Base-by-base conservation (phyloP, 2,329 filamentous ascomycete genomes). In the Epichloe brachyelytri region DNA sequence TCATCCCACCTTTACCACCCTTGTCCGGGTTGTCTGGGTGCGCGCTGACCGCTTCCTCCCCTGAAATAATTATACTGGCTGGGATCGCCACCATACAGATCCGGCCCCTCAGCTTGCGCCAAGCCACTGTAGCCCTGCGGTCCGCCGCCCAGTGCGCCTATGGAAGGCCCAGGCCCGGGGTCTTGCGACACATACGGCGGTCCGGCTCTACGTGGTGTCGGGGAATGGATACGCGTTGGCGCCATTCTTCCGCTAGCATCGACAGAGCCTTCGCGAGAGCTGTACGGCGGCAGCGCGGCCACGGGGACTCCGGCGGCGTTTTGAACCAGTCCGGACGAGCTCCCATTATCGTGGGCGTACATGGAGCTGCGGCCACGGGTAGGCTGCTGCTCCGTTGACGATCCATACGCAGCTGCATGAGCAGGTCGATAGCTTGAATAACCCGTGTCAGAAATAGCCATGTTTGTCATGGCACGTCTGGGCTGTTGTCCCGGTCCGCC, bases 41-140 rank as follows among this genome's bases (percentile, higher is more conserved):
- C 38, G 59, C 51, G 48, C 59, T 48, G 51, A 57, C 57, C 26
- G 30, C 40, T 56, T 19, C 62, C 66, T 4, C 70, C 67, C 30
- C 78, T 70, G 62, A 80, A 80, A 57, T 80, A 80, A 60, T 80
- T 77, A 56, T 80, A 80, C 53, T 72, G 69, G 57, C 69, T 63
- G 8, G 76, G 74, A 41, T 77, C 74, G 61, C 62, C 15, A 59
- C 55, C 49, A n/a, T 53, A 49, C 5, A 59, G 51, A 20, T 67
- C 61, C 45, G 70, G 64, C 8, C 68, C 65, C 51, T 80, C 78
- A 40, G 67, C 63, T 59, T 82, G 79, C 0, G 78, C 74, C 50
- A 83, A 62, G 26, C 74, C 74, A 14, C 77, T 80, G 60, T 83
- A 83, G 0, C 80, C 79, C 48, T 71, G 68, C 1, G 78, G 76